phyloP scores from a whole-genome alignment of 106 monocot species.

The Phalaenopsis aphrodite region DNA sequence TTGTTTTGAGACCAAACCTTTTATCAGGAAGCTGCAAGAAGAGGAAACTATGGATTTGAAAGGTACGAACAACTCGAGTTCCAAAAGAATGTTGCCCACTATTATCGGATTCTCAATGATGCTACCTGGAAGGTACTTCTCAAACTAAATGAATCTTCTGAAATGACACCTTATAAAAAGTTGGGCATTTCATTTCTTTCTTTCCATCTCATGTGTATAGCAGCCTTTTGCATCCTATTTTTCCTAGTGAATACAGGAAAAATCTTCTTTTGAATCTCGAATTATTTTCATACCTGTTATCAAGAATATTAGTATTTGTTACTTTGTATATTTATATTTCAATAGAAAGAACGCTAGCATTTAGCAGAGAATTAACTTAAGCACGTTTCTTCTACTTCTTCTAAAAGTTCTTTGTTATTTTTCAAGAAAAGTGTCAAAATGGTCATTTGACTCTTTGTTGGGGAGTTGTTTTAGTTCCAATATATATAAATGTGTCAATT shows the following conservation, averaged over 20 bases:
- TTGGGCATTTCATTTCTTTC: neutral
- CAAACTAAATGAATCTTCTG: neutral
- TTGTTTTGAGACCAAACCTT: neutral
- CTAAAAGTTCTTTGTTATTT: neutral
- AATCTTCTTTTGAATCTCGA: too few relatives aligned
- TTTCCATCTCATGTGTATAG: neutral
- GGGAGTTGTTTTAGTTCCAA: too few relatives aligned
- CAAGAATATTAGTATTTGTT: too few relatives aligned
- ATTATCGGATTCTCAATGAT: slow-evolving; percentile 54
- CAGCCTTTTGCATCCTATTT: neutral
- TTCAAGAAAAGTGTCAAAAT: too few relatives aligned
- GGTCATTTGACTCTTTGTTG: too few relatives aligned
- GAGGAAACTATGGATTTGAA: slow-evolving; percentile 84
- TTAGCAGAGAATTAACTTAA: neutral
- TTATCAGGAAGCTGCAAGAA: slow-evolving; percentile 77
- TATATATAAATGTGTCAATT: too few relatives aligned
- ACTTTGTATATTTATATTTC: too few relatives aligned
- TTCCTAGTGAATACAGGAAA: neutral
- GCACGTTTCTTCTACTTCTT: neutral
- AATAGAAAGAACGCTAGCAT: too few relatives aligned
- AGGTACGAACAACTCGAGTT: slow-evolving; percentile 89
- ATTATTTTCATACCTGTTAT: neutral
- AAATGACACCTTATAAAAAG: neutral
- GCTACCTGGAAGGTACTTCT: slow-evolving; percentile 70
- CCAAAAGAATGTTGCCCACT: slow-evolving; percentile 66